Conservation (phyloP, 176 grass and related monocot genomes). For the Lolium perenne region DNA sequence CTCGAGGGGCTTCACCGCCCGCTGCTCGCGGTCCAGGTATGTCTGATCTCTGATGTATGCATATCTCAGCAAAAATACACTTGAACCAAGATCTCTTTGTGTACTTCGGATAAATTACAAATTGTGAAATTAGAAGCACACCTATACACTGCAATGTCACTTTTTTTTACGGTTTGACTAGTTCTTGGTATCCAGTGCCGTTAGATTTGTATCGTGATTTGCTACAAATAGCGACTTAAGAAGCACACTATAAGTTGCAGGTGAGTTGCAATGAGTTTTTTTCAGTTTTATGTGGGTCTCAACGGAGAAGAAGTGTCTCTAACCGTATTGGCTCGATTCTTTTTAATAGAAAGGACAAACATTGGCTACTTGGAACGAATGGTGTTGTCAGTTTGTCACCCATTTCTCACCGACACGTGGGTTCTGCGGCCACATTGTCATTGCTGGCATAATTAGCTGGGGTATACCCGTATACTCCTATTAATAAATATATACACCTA, state of each 20-base stretch:
- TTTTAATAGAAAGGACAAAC: neutral
- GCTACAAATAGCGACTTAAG: too few relatives aligned
- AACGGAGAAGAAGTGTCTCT: too few relatives aligned
- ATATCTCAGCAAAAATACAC: neutral
- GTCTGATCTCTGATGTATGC: neutral
- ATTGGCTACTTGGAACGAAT: neutral
- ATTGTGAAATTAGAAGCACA: neutral
- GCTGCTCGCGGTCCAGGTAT: constrained; percentile 85
- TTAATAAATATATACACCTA: too few relatives aligned
- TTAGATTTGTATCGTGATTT: too few relatives aligned
- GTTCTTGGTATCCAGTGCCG: too few relatives aligned
- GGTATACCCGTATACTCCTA: neutral
- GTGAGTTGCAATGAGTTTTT: too few relatives aligned
- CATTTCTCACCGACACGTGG: neutral
- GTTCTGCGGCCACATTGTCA: neutral
- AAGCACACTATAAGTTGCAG: too few relatives aligned
- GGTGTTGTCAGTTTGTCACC: neutral
- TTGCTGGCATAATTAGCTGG: neutral
- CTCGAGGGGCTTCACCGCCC: constrained; percentile 83
- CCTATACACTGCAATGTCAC: neutral
- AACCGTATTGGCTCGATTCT: too few relatives aligned
- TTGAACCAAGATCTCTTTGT: neutral
- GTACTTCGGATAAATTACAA: neutral
- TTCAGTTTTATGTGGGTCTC: too few relatives aligned
- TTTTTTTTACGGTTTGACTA: too few relatives aligned